phyloP scores from a whole-genome alignment of 495 filamentous ascomycete genomes.

The Hypomontagnella submonticulosa region DNA sequence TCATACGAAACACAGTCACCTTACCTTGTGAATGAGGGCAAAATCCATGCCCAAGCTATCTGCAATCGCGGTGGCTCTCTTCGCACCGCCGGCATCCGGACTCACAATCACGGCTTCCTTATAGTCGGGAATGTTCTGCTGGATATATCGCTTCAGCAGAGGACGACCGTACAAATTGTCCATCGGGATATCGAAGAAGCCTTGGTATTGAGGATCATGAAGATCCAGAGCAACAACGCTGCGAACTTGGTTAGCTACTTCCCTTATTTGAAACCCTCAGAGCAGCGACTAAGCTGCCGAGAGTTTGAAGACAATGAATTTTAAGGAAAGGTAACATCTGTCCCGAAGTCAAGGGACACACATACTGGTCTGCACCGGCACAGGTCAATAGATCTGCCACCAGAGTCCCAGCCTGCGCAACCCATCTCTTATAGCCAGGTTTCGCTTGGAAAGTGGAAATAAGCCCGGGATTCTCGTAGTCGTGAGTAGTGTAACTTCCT shows the following conservation, averaged over 20 bases:
- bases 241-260: slow-evolving; percentile 44
- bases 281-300: slow-evolving; percentile 4
- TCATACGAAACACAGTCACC: slow-evolving; percentile 45
- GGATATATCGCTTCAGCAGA: slow-evolving; percentile 89
- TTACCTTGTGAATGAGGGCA: slow-evolving; percentile 97
- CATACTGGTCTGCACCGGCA: slow-evolving; percentile 90
- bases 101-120: slow-evolving; percentile 92
- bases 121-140: slow-evolving; percentile 85
- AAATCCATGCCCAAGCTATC: slow-evolving; percentile 93
- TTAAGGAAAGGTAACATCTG: slow-evolving; percentile 9
- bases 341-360: slow-evolving; percentile 28
- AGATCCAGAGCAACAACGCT: slow-evolving; percentile 92
- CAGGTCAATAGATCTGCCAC: slow-evolving; percentile 95
- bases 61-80: slow-evolving; percentile 95
- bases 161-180: slow-evolving; percentile 95
- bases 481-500: slow-evolving; percentile 63
- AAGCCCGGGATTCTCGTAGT: slow-evolving; percentile 66
- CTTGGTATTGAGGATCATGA: slow-evolving; percentile 98
- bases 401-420: slow-evolving; percentile 95
- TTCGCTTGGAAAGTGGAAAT: slow-evolving; percentile 79
- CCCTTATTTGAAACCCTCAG: slow-evolving; percentile 7
- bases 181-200: slow-evolving; percentile 98
- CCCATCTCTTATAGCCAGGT: slow-evolving; percentile 97
- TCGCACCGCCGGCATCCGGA: slow-evolving; percentile 95
- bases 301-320: slow-evolving; percentile 1